Conservation (phyloP, 345 rosid species). For the Euphorbia tirucalli region DNA sequence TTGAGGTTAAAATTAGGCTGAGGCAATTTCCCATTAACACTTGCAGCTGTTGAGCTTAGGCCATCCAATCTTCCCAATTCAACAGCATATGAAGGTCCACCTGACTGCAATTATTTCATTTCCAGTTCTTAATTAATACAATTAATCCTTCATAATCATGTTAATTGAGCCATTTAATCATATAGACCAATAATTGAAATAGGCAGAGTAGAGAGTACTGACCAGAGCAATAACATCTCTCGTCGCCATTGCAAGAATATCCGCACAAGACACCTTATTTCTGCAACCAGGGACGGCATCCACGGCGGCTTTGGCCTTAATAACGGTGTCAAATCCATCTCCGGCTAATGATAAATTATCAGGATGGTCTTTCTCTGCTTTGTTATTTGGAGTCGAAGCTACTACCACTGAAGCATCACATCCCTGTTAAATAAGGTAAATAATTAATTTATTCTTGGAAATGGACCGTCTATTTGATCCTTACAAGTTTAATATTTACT, state of each 20-base stretch:
- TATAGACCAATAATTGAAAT: not conserved
- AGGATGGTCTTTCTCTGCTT: constrained; percentile 54
- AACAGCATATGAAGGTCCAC: constrained; percentile 74
- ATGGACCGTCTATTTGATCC: not conserved
- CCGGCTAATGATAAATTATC: constrained; percentile 62
- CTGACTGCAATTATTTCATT: constrained; percentile 65
- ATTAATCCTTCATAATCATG: not conserved
- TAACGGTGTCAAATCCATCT: constrained; percentile 87
- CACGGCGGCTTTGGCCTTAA: constrained; percentile 78
- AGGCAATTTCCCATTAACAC: constrained; percentile 64
- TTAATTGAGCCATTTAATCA: not conserved
- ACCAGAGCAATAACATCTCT: constrained; percentile 77
- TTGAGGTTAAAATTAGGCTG: constrained; percentile 53
- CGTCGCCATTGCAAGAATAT: constrained; percentile 81
- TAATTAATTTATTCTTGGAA: no score
- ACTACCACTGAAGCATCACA: constrained; percentile 56
- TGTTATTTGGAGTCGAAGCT: constrained; percentile 29
- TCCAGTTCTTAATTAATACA: no score
- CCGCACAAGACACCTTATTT: constrained; percentile 92
- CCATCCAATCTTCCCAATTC: constrained; percentile 87
- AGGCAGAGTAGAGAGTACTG: not conserved
- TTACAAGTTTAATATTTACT: no score
- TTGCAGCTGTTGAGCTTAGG: constrained; percentile 49
- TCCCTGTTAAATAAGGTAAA: constrained; percentile 34
- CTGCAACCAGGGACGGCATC: constrained; percentile 61